Percentiles rank a stretch among this genome's conserved stretches.
Evolutionary conservation across 2,329 filamentous ascomycete species (phyloP).

Genomic region (Clarireedia paspali): DNA sequence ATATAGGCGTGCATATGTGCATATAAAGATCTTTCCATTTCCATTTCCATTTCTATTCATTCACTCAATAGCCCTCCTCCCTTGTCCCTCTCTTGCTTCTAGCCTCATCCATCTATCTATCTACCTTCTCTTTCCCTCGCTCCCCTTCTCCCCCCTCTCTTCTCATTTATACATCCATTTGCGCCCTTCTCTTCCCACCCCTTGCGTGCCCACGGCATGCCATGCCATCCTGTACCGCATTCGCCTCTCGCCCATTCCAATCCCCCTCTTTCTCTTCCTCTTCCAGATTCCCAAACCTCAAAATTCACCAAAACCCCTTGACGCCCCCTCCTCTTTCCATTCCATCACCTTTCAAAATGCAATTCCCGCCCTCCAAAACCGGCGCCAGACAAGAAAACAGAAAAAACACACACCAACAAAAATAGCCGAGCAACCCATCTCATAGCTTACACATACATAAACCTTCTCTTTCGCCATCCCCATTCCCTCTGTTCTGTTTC

Average conservation of each 20-base stretch:
- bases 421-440: background rate
- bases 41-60: background rate
- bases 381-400: background rate
- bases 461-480: background rate
- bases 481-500: too few relatives aligned
- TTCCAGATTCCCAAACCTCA: background rate
- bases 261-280: background rate
- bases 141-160: background rate
- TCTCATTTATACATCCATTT: background rate
- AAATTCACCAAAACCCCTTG: background rate
- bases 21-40: too few relatives aligned
- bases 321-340: too few relatives aligned
- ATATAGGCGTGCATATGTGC: too few relatives aligned
- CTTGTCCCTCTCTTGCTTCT: background rate
- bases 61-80: background rate
- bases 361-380: too few relatives aligned
- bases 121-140: background rate
- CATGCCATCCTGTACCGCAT: too few relatives aligned
- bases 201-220: too few relatives aligned
- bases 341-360: too few relatives aligned
- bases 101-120: background rate
- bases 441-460: background rate
- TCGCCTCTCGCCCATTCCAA: background rate
- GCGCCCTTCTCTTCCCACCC: too few relatives aligned
- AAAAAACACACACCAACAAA: background rate